A percentile compares a stretch with the other conserved stretches of the same genome.
Evolutionary conservation across 2,329 filamentous ascomycete genomes (phyloP).

Genomic region (Tricladium varicosporioides): DNA sequence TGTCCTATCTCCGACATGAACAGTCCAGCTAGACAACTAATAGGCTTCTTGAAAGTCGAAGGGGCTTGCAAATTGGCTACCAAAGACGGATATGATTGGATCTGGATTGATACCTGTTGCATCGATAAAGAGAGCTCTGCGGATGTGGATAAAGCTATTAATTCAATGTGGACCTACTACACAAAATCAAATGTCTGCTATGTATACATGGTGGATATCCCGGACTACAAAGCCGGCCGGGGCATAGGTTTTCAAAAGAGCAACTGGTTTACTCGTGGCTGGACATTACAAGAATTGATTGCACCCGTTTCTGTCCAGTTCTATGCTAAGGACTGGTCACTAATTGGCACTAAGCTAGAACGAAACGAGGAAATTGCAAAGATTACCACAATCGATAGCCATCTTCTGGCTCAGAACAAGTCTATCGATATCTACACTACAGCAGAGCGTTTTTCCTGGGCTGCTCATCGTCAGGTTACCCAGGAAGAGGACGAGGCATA

Average conservation of each 20-base stretch:
- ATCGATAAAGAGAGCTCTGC: slow-evolving; percentile 21
- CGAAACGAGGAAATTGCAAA: slow-evolving; percentile 4
- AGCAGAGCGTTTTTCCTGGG: slow-evolving; percentile 43
- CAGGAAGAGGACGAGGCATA: slow-evolving; percentile 42
- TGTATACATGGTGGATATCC: slow-evolving; percentile 17
- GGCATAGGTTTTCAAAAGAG: background rate
- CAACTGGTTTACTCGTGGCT: slow-evolving; percentile 3
- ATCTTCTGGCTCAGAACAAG: background rate
- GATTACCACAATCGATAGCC: slow-evolving; percentile 13
- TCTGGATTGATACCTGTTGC: slow-evolving; percentile 23
- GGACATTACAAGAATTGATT: slow-evolving; percentile 17
- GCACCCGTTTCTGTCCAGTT: slow-evolving; percentile 13
- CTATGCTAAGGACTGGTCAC: slow-evolving; percentile 12
- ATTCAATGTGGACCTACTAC: slow-evolving; percentile 20
- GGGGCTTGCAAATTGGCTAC: slow-evolving; percentile 9
- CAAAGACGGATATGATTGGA: slow-evolving; percentile 10
- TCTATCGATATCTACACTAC: slow-evolving; percentile 34
- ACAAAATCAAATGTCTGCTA: slow-evolving; percentile 15
- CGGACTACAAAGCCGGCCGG: background rate
- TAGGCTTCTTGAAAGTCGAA: slow-evolving; percentile 12
- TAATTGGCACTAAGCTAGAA: slow-evolving; percentile 12
- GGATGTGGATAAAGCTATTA: slow-evolving; percentile 18
- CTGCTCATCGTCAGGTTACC: slow-evolving; percentile 35
- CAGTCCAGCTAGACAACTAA: background rate
- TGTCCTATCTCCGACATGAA: background rate